These are phyloP conservation scores for Phymatotrichopsis omnivora DNA, from an alignment of 2,329 filamentous ascomycete species.

Conservation along the genomic window DNA sequence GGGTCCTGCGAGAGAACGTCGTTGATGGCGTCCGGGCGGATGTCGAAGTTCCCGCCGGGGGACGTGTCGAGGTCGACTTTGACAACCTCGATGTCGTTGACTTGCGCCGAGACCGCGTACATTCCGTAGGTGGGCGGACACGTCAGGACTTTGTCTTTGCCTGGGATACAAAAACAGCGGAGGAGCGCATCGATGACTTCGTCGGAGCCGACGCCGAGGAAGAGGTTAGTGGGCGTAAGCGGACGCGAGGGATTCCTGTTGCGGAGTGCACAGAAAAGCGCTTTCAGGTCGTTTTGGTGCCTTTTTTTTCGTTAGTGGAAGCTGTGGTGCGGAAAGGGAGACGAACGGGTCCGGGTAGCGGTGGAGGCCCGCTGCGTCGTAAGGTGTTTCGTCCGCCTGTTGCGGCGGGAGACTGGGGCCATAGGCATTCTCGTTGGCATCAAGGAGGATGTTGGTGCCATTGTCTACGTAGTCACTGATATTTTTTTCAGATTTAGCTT, in stretches of 20 bases:
- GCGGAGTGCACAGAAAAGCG: slow-evolving; percentile 73
- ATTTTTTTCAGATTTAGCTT: neutral
- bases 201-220: slow-evolving; percentile 91
- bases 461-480: slow-evolving; percentile 95
- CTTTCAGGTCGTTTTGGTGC: slow-evolving; percentile 79
- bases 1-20: slow-evolving; percentile 52
- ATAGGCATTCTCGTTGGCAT: slow-evolving; percentile 96
- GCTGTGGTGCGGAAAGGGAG: neutral
- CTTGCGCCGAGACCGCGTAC: slow-evolving; percentile 88
- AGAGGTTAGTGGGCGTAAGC: slow-evolving; percentile 72
- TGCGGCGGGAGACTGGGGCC: slow-evolving; percentile 62
- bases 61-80: slow-evolving; percentile 58
- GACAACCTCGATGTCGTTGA: slow-evolving; percentile 82
- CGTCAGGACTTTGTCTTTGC: slow-evolving; percentile 78
- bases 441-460: slow-evolving; percentile 87
- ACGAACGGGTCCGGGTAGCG: slow-evolving; percentile 79
- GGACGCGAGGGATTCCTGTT: slow-evolving; percentile 48
- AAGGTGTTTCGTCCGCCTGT: slow-evolving; percentile 35
- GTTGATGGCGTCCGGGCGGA: slow-evolving; percentile 61
- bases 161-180: slow-evolving; percentile 83
- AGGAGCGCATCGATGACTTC: slow-evolving; percentile 93
- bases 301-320: slow-evolving; percentile 34
- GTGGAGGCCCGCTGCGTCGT: slow-evolving; percentile 75
- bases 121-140: slow-evolving; percentile 98
- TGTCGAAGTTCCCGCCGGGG: slow-evolving; percentile 57